A percentile compares a stretch with the other conserved stretches of the same genome.
Conservation (phyloP, 345 rosid species). For the Rhizophora mangle region DNA sequence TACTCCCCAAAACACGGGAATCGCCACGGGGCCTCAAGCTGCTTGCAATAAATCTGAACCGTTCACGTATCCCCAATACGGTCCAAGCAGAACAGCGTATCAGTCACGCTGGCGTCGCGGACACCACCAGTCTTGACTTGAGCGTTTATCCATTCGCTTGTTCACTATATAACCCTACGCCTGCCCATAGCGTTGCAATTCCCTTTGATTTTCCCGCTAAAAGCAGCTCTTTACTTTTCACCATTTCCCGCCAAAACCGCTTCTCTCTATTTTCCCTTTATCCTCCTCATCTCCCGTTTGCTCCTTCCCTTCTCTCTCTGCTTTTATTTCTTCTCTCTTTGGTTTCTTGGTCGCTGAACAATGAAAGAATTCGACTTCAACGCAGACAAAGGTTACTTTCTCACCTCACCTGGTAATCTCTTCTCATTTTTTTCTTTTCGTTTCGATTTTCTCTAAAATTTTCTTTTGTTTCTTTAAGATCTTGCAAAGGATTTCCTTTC, state of each 20-base stretch:
- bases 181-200: too few species aligned
- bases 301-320: constrained; percentile 2
- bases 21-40: too few species aligned
- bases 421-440: background rate
- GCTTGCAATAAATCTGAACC: too few species aligned
- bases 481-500: constrained; percentile 77
- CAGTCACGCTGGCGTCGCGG: too few species aligned
- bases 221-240: background rate
- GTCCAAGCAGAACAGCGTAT: too few species aligned
- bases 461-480: constrained; percentile 25
- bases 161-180: background rate
- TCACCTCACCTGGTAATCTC: background rate
- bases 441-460: background rate
- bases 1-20: too few species aligned
- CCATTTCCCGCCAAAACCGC: constrained; percentile 16
- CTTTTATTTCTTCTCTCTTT: background rate
- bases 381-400: constrained; percentile 55
- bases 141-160: too few species aligned
- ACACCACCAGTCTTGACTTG: too few species aligned
- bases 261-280: background rate
- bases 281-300: constrained; percentile 6
- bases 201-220: constrained; percentile 45
- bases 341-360: constrained; percentile 11
- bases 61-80: too few species aligned
- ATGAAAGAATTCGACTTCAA: constrained; percentile 62